These are phyloP conservation scores for Floccularia luteovirens DNA, from an alignment of 768 basidiomycete genomes.

Conservation along the genomic window DNA sequence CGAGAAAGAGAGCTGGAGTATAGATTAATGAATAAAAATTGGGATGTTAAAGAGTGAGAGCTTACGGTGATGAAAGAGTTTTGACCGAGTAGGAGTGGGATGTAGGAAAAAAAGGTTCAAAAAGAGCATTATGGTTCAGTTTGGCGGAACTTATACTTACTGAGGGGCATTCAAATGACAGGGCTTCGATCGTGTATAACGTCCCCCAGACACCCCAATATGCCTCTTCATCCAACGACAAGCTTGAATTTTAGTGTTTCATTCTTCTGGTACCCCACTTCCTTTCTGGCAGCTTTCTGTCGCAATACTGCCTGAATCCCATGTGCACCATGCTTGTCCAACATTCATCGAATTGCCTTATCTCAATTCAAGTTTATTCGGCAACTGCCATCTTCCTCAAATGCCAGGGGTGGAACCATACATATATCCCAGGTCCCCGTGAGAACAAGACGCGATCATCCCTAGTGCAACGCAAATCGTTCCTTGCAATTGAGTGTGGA, in stretches of 20 bases:
- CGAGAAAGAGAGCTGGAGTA: conserved; percentile 1
- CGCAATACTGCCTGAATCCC: not conserved
- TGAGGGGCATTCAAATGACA: conserved; percentile 35
- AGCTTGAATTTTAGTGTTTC: not conserved
- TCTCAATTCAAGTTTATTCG: too few relatives aligned
- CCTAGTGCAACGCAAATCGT: too few relatives aligned
- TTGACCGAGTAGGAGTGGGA: too few relatives aligned
- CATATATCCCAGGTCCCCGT: too few relatives aligned
- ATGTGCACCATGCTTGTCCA: too few relatives aligned
- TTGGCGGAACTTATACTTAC: conserved; percentile 55
- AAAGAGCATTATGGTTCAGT: conserved; percentile 38
- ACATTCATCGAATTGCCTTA: too few relatives aligned
- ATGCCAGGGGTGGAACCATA: too few relatives aligned
- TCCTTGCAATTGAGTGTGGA: too few relatives aligned
- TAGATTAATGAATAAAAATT: conserved; percentile 5
- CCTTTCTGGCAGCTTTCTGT: not conserved
- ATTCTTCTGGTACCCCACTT: conserved; percentile 7
- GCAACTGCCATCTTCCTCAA: too few relatives aligned
- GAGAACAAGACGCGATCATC: too few relatives aligned
- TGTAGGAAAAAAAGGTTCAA: conserved; percentile 33
- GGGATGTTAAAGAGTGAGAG: conserved; percentile 6
- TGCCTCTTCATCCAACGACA: not conserved
- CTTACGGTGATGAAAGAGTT: too few relatives aligned
- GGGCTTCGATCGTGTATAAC: conserved; percentile 35
- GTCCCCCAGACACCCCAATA: conserved; percentile 28